Evolutionary conservation across 768 basidiomycete genomes (phyloP), one percentile per base, ranked within the genome.

Genomic region (Termitomyces bulborhizus): DNA sequence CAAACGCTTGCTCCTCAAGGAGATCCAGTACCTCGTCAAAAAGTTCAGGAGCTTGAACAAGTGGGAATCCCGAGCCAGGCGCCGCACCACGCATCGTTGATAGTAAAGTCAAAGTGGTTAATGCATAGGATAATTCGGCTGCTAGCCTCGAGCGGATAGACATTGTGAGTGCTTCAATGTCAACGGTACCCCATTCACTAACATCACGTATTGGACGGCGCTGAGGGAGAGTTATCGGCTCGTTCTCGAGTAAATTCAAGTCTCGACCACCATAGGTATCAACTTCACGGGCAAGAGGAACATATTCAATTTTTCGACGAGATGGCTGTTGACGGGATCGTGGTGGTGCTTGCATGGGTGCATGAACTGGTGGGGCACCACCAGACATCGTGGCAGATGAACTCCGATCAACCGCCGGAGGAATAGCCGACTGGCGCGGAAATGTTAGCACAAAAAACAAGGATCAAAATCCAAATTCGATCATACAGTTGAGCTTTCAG

Each of bases 81-180:
- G 78, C 76, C 54, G 80, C 81, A 9, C 83, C 85, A 29, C 82
- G 82, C 82, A 91, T 85, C 2, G 86, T 84, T 12, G 89, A 88
- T 54, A 97, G 73, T 65, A 96, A 73, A 3, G 86, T 86, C 60
- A 98, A 76, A 4, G 91, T 90, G 21, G 93, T 93, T 61, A 99
- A 72, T 4, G 90, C 92, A 66, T 94, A 98, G 3, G 93, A 87
- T 51, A 95, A 73, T 68, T 99, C 96, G 45, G 83, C 77, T 8
- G 85, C 79, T 41, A 98, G 71, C 36, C 95, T 79, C 36, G 90
- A 96, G 32, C 94, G 88, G 40, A 99, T 73, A 31, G 90, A 90
- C 87, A 99, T 86, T n/a, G 85, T 86, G 48, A 99, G 77, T n/a
- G 85, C 85, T 65, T 97, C 94, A 55, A 98, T 85, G 63, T 98